A percentile compares a stretch with the other conserved stretches of the same genome.
These are phyloP conservation scores for Leccinum uliginosum DNA, from an alignment of 768 basidiomycete genomes.

Conservation along the genomic window DNA sequence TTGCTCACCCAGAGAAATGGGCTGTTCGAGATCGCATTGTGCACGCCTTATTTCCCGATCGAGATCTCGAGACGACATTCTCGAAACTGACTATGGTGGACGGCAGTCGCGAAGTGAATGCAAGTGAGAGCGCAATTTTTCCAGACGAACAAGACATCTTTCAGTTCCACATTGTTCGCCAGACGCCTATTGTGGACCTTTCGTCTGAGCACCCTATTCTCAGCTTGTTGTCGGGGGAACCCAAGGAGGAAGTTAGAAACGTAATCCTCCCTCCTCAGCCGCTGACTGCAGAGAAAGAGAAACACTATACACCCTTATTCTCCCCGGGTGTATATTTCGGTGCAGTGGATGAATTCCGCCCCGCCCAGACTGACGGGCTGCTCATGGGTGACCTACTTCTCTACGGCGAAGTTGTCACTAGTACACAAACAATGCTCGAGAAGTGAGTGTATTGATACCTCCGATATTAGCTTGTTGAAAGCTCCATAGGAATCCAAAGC, in stretches of 20 bases:
- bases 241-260: conserved; percentile 43
- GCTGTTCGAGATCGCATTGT: conserved; percentile 13
- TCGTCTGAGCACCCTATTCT: conserved; percentile 15
- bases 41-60: conserved; percentile 17
- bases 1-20: conserved; percentile 25
- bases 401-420: conserved; percentile 88
- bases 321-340: conserved; percentile 58
- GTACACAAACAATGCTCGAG: conserved; percentile 93
- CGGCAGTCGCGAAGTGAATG: conserved; percentile 33
- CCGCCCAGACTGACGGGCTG: conserved; percentile 32
- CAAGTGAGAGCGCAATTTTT: conserved; percentile 33
- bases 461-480: not conserved
- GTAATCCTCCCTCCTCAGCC: conserved; percentile 51
- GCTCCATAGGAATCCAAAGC: conserved; percentile 60
- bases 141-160: conserved; percentile 72
- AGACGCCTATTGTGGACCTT: conserved; percentile 24
- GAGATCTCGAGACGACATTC: conserved; percentile 36
- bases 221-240: conserved; percentile 25
- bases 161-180: conserved; percentile 44
- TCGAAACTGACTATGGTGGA: conserved; percentile 44
- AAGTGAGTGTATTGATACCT: conserved; percentile 49
- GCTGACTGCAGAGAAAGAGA: conserved; percentile 41
- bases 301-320: conserved; percentile 61
- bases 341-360: conserved; percentile 36
- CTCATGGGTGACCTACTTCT: conserved; percentile 73